A percentile compares a stretch with the other conserved stretches of the same genome.
Evolutionary conservation across 768 basidiomycete genomes (phyloP).

Genomic region (Ephemerocybe angulata): DNA sequence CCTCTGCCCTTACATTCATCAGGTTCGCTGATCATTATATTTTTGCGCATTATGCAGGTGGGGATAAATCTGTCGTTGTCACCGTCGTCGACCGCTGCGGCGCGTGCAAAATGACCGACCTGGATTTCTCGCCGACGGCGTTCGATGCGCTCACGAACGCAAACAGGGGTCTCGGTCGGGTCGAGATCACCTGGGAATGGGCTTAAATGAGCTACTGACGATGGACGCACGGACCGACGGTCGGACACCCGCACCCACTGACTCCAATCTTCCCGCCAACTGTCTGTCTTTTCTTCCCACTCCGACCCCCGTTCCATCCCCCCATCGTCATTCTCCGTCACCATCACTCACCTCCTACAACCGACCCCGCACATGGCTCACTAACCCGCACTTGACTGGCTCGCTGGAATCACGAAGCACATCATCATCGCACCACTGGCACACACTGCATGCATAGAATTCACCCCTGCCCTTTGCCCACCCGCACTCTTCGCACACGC

Average conservation of each 20-base stretch:
- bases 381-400: neutral
- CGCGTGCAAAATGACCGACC: slow-evolving; percentile 46
- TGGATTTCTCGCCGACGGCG: slow-evolving; percentile 63
- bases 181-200: slow-evolving; percentile 49
- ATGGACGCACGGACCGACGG: neutral
- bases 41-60: slow-evolving; percentile 34
- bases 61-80: slow-evolving; percentile 47
- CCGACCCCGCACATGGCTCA: too few relatives aligned
- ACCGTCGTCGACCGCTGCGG: slow-evolving; percentile 60
- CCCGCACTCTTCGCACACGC: neutral
- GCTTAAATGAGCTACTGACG: slow-evolving; percentile 19
- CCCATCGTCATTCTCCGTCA: too few relatives aligned
- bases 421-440: neutral
- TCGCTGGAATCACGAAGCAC: neutral
- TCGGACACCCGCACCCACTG: neutral
- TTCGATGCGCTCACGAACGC: slow-evolving; percentile 46
- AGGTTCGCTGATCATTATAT: slow-evolving; percentile 4
- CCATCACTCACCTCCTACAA: too few relatives aligned
- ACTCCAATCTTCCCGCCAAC: neutral
- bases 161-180: slow-evolving; percentile 46
- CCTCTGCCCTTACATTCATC: slow-evolving; percentile 1
- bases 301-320: too few relatives aligned
- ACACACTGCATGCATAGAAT: neutral
- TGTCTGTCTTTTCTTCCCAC: too few relatives aligned
- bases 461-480: neutral